phyloP scores from a whole-genome alignment of 2,329 filamentous ascomycete genomes.

The Cyclaneusma minus region DNA sequence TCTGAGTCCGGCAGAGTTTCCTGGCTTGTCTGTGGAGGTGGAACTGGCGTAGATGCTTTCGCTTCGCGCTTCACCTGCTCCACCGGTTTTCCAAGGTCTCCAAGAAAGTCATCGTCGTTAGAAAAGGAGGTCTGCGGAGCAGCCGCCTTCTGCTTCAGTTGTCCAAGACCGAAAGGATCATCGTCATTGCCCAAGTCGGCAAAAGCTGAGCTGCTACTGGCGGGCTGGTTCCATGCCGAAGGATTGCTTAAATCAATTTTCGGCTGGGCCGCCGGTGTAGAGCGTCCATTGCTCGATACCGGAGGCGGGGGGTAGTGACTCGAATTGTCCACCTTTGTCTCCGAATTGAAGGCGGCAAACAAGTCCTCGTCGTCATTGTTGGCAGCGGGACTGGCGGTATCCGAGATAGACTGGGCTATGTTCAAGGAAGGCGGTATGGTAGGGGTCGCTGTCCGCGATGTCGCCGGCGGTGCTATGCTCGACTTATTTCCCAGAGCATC shows the following conservation, averaged over 20 bases:
- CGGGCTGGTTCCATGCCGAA: constrained; percentile 32
- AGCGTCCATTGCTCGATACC: constrained; percentile 19
- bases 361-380: constrained; percentile 40
- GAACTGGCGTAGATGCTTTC: constrained; percentile 21
- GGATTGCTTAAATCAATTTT: constrained; percentile 36
- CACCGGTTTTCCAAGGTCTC: constrained; percentile 47
- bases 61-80: constrained; percentile 38
- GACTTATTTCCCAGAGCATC: constrained; percentile 47
- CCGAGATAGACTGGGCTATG: constrained; percentile 16
- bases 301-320: constrained; percentile 46
- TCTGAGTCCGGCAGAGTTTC: constrained; percentile 18
- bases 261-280: constrained; percentile 24
- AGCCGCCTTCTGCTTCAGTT: constrained; percentile 27
- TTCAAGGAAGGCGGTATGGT: constrained; percentile 16
- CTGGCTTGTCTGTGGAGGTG: constrained; percentile 23
- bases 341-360: constrained; percentile 51
- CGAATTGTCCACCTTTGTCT: constrained; percentile 51
- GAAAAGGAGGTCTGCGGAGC: constrained; percentile 14
- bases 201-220: constrained; percentile 13
- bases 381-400: constrained; percentile 9
- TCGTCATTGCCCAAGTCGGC: constrained; percentile 44
- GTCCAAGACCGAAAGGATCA: constrained; percentile 71
- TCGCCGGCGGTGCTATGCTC: constrained; percentile 26
- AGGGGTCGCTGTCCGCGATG: constrained; percentile 31
- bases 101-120: constrained; percentile 52